phyloP scores from a whole-genome alignment of 2,329 filamentous ascomycete species.

The Exophiala viscosa region DNA sequence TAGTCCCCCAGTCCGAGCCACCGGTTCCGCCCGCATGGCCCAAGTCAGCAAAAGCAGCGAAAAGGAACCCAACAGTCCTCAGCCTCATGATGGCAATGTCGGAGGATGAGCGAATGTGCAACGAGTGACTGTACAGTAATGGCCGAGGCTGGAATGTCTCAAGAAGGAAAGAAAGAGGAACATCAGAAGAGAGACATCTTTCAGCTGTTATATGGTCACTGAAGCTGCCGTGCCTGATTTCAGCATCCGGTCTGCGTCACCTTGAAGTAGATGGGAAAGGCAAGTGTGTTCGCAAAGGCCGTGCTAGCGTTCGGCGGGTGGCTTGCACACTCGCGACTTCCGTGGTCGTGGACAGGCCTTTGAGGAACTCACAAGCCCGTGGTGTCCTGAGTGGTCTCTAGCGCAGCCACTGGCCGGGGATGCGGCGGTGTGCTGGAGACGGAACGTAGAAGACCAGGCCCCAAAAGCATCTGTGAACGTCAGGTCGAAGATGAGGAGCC shows the following conservation, averaged over 20 bases:
- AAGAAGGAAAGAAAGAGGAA: neutral
- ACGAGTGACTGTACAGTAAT: slow-evolving; percentile 8
- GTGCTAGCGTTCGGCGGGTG: neutral
- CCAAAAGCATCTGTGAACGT: too few species aligned
- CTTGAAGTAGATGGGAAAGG: neutral
- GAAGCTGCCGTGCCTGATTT: neutral
- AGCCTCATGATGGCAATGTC: slow-evolving; percentile 10
- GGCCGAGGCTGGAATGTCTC: neutral
- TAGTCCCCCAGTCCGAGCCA: neutral
- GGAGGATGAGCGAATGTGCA: slow-evolving; percentile 8
- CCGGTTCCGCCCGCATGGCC: slow-evolving; percentile 1
- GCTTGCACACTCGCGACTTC: neutral
- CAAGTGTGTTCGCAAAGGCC: neutral
- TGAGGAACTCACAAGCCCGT: too few species aligned
- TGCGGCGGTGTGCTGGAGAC: too few species aligned
- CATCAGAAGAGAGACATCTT: neutral
- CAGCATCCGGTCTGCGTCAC: neutral
- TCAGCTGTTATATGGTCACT: slow-evolving; percentile 8
- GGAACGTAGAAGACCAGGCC: too few species aligned
- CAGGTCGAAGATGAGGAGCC: too few species aligned
- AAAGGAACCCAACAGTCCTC: slow-evolving; percentile 4
- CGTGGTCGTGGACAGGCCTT: too few species aligned
- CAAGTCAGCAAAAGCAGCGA: slow-evolving; percentile 1
- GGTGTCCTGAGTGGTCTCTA: too few species aligned
- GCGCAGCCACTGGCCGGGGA: too few species aligned